Base-by-base conservation (phyloP, 2,329 filamentous ascomycete species). In the Trichoderma cornu-damae region DNA sequence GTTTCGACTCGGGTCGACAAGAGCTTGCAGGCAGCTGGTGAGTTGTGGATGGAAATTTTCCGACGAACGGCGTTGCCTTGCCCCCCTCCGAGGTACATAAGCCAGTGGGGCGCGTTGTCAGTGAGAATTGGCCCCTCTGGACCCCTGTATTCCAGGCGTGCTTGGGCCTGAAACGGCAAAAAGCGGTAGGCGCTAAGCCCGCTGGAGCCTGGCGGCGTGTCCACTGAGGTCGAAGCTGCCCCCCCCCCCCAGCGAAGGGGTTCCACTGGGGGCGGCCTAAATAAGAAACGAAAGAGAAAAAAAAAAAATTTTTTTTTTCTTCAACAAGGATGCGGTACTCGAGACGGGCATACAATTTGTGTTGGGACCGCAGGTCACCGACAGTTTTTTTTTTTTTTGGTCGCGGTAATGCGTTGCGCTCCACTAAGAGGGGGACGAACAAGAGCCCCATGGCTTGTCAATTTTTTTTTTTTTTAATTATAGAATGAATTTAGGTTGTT, bases 121-220 rank as follows among this genome's bases (percentile, higher is more conserved):
- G 34, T 18, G 22, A 20, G 24, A 55, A 55, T 24, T 44, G 51
- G 50, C 50, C n/a, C n/a, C 42, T 35, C 50, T 37, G 20, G 40
- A 47, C 18, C 28, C 28, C 51, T 30, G 38, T 26, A 46, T 24
- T 24, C 16, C 32, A 40, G 37, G 44, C 46, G 37, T 47, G 34
- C 52, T 55, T 56, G 42, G n/a, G 22, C 46, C 38, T 2, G 14
- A 57, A 57, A 37, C 7, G 54, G 54, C 44, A 57, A 40, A n/a
- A 57, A 50, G 35, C 46, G 30, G 38, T 34, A 32, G 14, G 18
- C 54, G 28, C 47, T 57, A 57, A 51, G 4, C 54, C 37, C 37
- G 30, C 46, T 57, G 46, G 6, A 50, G 54, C 16, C 22, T 57
- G 46, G 54, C 37, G 54, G 18, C 14, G 30, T 43, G 26, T 57